A percentile compares a stretch with the other conserved stretches of the same genome.
Conservation (phyloP, 179 eudicot genomes). For the Camellia oleifera region DNA sequence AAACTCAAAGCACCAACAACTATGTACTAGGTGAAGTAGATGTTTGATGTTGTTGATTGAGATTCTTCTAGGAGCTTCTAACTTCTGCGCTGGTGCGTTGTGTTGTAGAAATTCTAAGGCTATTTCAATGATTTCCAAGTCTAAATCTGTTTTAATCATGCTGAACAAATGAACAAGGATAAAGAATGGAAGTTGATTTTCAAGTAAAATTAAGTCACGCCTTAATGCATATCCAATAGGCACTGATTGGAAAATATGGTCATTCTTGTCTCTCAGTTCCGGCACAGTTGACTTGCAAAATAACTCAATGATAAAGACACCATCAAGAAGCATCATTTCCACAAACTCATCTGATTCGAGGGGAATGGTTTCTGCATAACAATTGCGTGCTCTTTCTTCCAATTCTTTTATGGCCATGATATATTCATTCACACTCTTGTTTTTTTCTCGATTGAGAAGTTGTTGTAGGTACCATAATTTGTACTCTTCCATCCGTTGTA, state of each 20-base stretch:
- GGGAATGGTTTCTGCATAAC: constrained; percentile 9
- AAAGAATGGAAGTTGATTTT: neutral
- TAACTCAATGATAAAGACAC: neutral
- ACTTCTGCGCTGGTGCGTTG: too few relatives aligned
- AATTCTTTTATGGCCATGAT: neutral
- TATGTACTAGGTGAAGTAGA: too few relatives aligned
- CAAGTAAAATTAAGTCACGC: neutral
- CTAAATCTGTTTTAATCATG: neutral
- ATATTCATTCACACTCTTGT: neutral
- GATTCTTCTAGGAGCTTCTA: too few relatives aligned
- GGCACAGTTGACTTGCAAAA: neutral
- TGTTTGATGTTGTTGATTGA: too few relatives aligned
- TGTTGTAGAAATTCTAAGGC: too few relatives aligned
- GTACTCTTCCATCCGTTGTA: constrained; percentile 13
- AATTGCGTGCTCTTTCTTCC: neutral
- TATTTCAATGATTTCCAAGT: too few relatives aligned
- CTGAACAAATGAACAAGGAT: neutral
- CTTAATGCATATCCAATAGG: neutral
- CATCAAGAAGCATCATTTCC: constrained; percentile 6
- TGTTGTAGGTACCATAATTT: neutral
- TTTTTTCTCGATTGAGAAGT: neutral
- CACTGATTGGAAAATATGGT: neutral
- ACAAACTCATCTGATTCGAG: neutral
- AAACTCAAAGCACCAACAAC: too few relatives aligned
- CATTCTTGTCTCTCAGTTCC: neutral